phyloP scores from a whole-genome alignment of 345 rosid species.

The Lepidium africanum region DNA sequence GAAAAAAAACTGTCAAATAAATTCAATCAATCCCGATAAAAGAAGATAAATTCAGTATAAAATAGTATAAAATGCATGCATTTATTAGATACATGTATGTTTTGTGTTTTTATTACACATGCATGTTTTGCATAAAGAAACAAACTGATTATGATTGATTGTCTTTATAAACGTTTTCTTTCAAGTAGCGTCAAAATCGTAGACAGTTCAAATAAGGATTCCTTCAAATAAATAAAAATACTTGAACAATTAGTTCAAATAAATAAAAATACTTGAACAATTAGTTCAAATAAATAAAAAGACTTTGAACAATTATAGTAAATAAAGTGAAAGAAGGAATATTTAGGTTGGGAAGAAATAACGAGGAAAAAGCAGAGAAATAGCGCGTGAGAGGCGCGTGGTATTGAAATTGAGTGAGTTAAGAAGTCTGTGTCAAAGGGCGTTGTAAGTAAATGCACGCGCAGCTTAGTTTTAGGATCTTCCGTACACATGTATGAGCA shows the following conservation, averaged over 20 bases:
- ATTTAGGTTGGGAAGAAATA: no score
- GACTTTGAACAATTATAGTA: no score
- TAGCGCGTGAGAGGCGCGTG: not conserved
- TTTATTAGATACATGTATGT: no score
- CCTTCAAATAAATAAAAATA: no score
- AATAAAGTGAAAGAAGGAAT: no score
- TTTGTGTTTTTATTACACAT: no score
- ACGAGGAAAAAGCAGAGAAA: not conserved
- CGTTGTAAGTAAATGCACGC: slow-evolving; percentile 10
- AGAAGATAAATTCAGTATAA: no score
- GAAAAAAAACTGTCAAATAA: no score
- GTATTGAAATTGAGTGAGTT: slow-evolving; percentile 2
- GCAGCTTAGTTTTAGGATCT: slow-evolving; percentile 3
- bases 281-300: no score
- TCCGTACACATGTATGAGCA: slow-evolving; percentile 22
- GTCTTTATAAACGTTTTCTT: not conserved
- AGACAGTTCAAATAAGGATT: not conserved
- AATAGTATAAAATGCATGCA: no score
- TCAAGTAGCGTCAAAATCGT: not conserved
- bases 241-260: not conserved
- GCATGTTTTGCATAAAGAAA: not conserved
- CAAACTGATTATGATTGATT: not conserved
- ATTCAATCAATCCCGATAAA: no score
- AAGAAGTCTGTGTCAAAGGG: slow-evolving; percentile 11
- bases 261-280: no score